Base-by-base conservation (phyloP, 441 rosid species). In the Caryocar brasiliense region DNA sequence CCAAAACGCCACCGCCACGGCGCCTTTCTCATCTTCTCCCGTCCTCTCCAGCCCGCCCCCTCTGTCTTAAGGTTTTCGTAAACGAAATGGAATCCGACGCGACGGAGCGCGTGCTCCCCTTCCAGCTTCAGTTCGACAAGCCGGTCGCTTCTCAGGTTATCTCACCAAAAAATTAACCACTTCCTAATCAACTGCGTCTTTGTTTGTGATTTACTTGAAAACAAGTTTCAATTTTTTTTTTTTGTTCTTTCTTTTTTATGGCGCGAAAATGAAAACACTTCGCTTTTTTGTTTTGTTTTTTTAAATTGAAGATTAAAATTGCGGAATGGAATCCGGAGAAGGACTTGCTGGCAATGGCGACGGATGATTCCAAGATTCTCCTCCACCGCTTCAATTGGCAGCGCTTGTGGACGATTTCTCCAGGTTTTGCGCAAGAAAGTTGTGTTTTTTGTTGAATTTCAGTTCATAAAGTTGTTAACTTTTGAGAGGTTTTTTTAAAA, bases 281-380 rank as follows among this genome's bases (percentile, higher is more conserved):
- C 22, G 32, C 12, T 19, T 5, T 2, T 39, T 15, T 40, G 2
- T 2, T n/a, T 35, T 20, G 14, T 8, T 14, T 4, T 11, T 27
- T 5, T 36, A 2, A 6, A 7, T 47, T 28, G 29, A 47, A 74
- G 95, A 67, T 80, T 40, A 86, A 74, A 70, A 69, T 90, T 34
- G 95, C 95, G 12, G 92, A 80, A 24, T 86, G 96, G 96, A 90
- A 86, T 56, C 95, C 90, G 0, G 95, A 73, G 75, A 90, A 90
- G 78, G 97, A 90, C 76, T 77, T 82, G 27, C 65, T 80, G 38
- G 96, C 95, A 12, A 82, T 83, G 94, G 95, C 82, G 23, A 80
- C 87, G 0, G 85, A 80, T 30, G 97, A 90, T 55, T 82, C 80
- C n/a, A 83, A 82, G 74, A 71, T 83, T 64, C 42, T 83, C 67